These are phyloP conservation scores for Saturnispora gosingensis DNA, from an alignment of 805 yeast species.

Conservation along the genomic window DNA sequence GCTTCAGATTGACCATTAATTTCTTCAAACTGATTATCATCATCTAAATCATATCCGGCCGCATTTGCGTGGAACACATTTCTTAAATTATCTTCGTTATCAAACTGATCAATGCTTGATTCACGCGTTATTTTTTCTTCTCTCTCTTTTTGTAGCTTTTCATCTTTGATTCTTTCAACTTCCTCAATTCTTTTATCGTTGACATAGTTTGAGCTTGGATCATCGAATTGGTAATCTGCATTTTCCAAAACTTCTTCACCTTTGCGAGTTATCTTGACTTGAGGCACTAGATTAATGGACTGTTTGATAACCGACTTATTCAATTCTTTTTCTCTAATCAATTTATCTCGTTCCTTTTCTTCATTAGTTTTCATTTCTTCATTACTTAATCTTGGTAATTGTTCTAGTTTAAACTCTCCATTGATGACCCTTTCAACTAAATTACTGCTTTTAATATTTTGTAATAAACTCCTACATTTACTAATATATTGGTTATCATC, in stretches of 20 bases:
- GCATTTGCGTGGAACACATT: conserved; percentile 6
- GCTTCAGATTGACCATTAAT: conserved; percentile 5
- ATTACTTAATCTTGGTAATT: conserved; percentile 54
- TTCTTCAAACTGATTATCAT: neutral
- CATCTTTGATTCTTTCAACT: conserved; percentile 18
- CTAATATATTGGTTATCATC: conserved; percentile 41
- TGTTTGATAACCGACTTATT: conserved; percentile 55
- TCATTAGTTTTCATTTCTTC: conserved; percentile 69
- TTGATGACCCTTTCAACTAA: conserved; percentile 51
- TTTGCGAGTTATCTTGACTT: conserved; percentile 72
- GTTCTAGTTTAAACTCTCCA: conserved; percentile 42
- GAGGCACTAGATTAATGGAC: conserved; percentile 35
- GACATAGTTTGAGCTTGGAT: conserved; percentile 18
- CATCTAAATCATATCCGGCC: conserved; percentile 4
- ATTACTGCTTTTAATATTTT: conserved; percentile 49
- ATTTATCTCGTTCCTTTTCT: conserved; percentile 61
- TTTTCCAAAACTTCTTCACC: conserved; percentile 75
- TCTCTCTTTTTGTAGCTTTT: conserved; percentile 1
- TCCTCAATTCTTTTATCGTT: conserved; percentile 14
- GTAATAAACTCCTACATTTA: conserved; percentile 56
- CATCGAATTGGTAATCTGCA: conserved; percentile 29
- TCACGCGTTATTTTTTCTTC: conserved; percentile 9
- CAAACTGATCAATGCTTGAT: conserved; percentile 4
- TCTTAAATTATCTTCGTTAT: neutral
- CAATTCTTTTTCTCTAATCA: conserved; percentile 60